Evolutionary conservation across 768 basidiomycete species (phyloP).

Genomic region (Hemileccinum rubropunctum): DNA sequence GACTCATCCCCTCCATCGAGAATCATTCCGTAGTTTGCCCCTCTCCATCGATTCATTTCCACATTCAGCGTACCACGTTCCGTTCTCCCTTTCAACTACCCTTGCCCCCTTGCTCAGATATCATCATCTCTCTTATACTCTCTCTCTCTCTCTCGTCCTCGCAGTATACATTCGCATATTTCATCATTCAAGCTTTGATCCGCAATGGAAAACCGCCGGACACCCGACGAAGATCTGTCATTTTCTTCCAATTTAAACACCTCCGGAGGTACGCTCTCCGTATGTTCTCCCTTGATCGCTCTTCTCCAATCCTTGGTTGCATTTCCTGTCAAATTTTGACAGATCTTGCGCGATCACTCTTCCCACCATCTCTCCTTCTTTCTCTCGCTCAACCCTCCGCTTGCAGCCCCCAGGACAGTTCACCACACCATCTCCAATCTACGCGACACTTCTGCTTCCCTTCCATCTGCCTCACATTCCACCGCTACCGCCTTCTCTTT

Average conservation of each 20-base stretch:
- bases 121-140: not conserved
- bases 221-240: constrained; percentile 9
- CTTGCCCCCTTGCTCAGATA: not conserved
- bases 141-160: not conserved
- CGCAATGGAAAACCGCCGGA: constrained; percentile 27
- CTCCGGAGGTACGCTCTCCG: constrained; percentile 29
- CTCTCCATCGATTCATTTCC: constrained; percentile 4
- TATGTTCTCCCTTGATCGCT: constrained; percentile 7
- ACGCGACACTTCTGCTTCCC: not conserved
- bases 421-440: not conserved
- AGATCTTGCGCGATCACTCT: constrained; percentile 16
- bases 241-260: constrained; percentile 9
- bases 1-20: constrained; percentile 7
- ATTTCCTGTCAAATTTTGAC: constrained; percentile 7
- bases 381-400: constrained; percentile 4
- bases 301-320: constrained; percentile 8
- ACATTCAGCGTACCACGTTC: not conserved
- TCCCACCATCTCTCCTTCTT: not conserved
- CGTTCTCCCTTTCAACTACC: not conserved
- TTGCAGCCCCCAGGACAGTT: constrained; percentile 9
- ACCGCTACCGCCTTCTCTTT: not conserved
- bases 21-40: constrained; percentile 3
- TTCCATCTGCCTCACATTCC: not conserved
- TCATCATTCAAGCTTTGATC: not conserved
- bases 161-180: constrained; percentile 1